phyloP scores from a whole-genome alignment of 768 basidiomycete species.

The Amanita rimosa region DNA sequence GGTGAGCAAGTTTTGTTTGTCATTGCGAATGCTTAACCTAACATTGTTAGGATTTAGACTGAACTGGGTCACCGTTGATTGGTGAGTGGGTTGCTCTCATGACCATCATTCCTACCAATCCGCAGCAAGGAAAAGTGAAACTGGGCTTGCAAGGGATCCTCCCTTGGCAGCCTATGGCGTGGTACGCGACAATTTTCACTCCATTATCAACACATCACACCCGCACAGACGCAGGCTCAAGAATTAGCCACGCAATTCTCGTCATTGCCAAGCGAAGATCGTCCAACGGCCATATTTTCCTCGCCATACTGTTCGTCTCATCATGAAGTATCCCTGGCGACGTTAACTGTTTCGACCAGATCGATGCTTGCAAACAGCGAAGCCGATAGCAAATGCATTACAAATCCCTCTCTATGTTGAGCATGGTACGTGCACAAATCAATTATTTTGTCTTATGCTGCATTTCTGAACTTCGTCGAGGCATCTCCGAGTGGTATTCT shows the following conservation, averaged over 20 bases:
- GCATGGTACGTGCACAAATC: conserved; percentile 41
- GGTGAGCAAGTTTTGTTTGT: conserved; percentile 23
- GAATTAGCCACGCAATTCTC: conserved; percentile 59
- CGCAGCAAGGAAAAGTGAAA: conserved; percentile 40
- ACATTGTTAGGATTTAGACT: conserved; percentile 48
- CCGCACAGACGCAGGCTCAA: conserved; percentile 50
- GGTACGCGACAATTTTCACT: conserved; percentile 18
- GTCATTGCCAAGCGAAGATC: conserved; percentile 50
- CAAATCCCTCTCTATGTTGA: conserved; percentile 66
- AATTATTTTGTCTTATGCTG: neutral
- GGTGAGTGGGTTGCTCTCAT: conserved; percentile 29
- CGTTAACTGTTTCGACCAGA: conserved; percentile 28
- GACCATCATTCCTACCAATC: conserved; percentile 6
- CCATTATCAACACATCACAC: neutral
- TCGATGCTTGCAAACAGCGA: conserved; percentile 77
- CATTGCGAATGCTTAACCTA: neutral
- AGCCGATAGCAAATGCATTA: conserved; percentile 51
- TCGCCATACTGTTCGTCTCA: conserved; percentile 65
- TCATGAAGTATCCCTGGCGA: neutral
- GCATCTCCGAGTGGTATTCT: conserved; percentile 73
- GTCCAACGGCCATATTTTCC: conserved; percentile 72
- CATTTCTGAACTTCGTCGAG: conserved; percentile 18
- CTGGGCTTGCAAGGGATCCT: conserved; percentile 64
- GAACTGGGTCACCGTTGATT: conserved; percentile 59
- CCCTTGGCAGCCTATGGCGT: conserved; percentile 65